Conservation (phyloP, 345 rosid species). For the Adansonia digitata region DNA sequence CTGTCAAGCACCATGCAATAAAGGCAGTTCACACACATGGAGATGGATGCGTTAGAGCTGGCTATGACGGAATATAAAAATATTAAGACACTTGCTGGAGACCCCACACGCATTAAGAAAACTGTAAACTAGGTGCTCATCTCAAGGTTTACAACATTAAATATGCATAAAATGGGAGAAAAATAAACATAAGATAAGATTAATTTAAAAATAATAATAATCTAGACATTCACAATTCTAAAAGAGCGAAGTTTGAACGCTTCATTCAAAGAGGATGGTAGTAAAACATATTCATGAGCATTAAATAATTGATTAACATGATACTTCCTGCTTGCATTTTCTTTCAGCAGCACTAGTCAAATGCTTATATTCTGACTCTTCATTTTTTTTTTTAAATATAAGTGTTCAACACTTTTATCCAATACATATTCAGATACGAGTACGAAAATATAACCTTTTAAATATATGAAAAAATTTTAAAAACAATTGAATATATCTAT, state of each 20-base stretch:
- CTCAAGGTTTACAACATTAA: conserved; percentile 3
- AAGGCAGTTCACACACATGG: not conserved
- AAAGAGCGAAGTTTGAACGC: not conserved
- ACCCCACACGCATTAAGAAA: not conserved
- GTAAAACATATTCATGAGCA: not conserved
- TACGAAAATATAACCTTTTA: too few species aligned
- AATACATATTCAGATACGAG: too few species aligned
- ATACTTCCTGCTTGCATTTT: too few species aligned
- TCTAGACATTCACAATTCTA: not conserved
- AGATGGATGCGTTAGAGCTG: not conserved
- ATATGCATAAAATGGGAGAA: not conserved
- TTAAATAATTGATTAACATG: conserved; percentile 9
- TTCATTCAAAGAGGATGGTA: not conserved
- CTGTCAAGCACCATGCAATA: not conserved
- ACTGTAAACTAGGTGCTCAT: not conserved
- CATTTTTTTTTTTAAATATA: too few species aligned
- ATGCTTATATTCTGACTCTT: too few species aligned
- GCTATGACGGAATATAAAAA: not conserved
- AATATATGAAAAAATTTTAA: too few species aligned
- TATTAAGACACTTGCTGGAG: too few species aligned
- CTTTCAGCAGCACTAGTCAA: conserved; percentile 5
- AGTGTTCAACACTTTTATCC: too few species aligned
- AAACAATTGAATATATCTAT: too few species aligned
- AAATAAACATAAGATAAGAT: not conserved
- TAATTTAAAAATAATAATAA: not conserved